These are phyloP conservation scores for Tricholomella constricta DNA, from an alignment of 768 basidiomycete genomes.

Conservation along the genomic window DNA sequence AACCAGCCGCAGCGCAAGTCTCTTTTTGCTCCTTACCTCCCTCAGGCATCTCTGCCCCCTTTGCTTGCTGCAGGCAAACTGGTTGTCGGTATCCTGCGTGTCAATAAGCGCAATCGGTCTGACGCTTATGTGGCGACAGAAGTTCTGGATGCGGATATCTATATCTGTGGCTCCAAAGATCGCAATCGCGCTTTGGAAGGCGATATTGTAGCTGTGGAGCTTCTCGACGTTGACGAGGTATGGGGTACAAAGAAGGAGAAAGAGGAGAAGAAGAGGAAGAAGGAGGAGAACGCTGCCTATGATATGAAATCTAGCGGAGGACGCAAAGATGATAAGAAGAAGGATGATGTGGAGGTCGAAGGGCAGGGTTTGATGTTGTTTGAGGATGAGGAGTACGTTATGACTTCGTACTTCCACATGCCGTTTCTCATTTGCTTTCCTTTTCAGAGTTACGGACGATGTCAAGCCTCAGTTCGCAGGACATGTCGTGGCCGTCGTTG, in stretches of 20 bases:
- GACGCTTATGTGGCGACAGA: slow-evolving; percentile 99
- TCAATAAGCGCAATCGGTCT: slow-evolving; percentile 97
- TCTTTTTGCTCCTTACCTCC: slow-evolving; percentile 96
- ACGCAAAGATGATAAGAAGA: slow-evolving; percentile 98
- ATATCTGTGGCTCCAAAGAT: slow-evolving; percentile 98
- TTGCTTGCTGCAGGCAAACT: slow-evolving; percentile 96
- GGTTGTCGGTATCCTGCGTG: slow-evolving; percentile 94
- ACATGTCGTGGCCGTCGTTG: slow-evolving; percentile 99
- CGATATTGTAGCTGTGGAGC: slow-evolving; percentile 96
- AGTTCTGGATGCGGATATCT: slow-evolving; percentile 97
- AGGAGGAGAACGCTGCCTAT: slow-evolving; percentile 98
- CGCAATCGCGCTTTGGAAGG: slow-evolving; percentile 98
- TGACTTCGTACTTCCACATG: neutral
- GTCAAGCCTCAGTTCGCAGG: slow-evolving; percentile 98
- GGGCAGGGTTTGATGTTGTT: slow-evolving; percentile 96
- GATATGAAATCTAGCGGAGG: slow-evolving; percentile 74
- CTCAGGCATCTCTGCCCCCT: slow-evolving; percentile 95
- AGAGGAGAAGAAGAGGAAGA: slow-evolving; percentile 99
- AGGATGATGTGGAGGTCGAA: slow-evolving; percentile 99
- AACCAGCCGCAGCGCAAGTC: slow-evolving; percentile 96
- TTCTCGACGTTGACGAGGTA: slow-evolving; percentile 97
- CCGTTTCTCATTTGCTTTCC: slow-evolving; percentile 9
- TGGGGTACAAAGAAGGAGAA: slow-evolving; percentile 99
- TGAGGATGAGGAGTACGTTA: slow-evolving; percentile 89
- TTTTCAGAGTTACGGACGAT: slow-evolving; percentile 87